A percentile compares a stretch with the other conserved stretches of the same genome.
Conservation (phyloP, 2,329 filamentous ascomycete genomes). For the Cordyceps tenuipes region DNA sequence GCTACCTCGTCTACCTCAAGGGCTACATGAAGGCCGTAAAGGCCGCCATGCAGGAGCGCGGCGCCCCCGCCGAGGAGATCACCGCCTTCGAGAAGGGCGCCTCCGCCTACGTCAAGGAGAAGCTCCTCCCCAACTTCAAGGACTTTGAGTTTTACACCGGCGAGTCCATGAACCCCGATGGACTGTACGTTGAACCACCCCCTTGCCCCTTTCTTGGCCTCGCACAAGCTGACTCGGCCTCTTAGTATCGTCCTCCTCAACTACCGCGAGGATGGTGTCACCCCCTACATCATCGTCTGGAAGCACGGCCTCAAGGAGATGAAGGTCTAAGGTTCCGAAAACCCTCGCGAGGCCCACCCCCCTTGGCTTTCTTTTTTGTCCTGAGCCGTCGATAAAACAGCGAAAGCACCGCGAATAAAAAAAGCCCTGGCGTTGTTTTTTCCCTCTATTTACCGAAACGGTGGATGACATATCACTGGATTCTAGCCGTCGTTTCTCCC, state of each 20-base stretch:
- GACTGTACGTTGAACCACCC: slow-evolving; percentile 59
- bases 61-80: slow-evolving; percentile 56
- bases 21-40: slow-evolving; percentile 89
- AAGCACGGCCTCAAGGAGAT: slow-evolving; percentile 83
- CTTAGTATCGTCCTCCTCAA: slow-evolving; percentile 80
- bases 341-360: neutral
- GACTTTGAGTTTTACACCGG: slow-evolving; percentile 93
- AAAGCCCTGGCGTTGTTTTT: neutral
- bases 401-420: neutral
- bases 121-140: slow-evolving; percentile 77
- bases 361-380: neutral
- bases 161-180: slow-evolving; percentile 86
- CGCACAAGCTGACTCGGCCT: slow-evolving; percentile 11
- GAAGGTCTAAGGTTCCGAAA: slow-evolving; percentile 66
- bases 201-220: neutral
- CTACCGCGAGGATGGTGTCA: slow-evolving; percentile 94
- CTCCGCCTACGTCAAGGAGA: slow-evolving; percentile 68
- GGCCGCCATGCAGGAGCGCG: slow-evolving; percentile 54
- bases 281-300: slow-evolving; percentile 85
- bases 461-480: slow-evolving; percentile 2
- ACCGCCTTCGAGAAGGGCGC: slow-evolving; percentile 74
- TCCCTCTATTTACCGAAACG: neutral
- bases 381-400: neutral
- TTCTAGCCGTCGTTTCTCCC: neutral
- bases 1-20: slow-evolving; percentile 78